Percentiles rank a stretch among this genome's conserved stretches.
These are phyloP conservation scores for Phytophthora pseudosyringae DNA, from an alignment of 352 stramenopile genomes.

Conservation along the genomic window DNA sequence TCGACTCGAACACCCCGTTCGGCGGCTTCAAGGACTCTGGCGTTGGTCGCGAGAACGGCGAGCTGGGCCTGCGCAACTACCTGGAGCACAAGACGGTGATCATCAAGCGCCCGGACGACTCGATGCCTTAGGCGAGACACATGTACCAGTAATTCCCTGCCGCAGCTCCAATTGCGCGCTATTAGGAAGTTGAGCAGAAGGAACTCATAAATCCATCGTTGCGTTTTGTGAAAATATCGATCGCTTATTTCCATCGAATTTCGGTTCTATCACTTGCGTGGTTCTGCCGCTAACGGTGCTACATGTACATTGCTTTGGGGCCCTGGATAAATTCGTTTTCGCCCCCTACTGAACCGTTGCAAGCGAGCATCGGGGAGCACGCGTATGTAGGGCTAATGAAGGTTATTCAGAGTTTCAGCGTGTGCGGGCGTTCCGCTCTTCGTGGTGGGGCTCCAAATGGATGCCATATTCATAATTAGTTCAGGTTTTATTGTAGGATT, in stretches of 20 bases:
- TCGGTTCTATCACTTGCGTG: no score
- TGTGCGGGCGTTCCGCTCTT: no score
- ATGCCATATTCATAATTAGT: no score
- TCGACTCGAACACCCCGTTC: constrained; percentile 86
- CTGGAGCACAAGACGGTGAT: constrained; percentile 80
- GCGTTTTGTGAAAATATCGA: constrained; percentile 9
- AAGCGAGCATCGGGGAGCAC: no score
- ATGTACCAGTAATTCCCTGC: constrained; percentile 17
- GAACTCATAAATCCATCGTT: constrained; percentile 21
- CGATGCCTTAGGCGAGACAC: constrained; percentile 29
- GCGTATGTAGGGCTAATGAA: no score
- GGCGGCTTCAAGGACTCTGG: constrained; percentile 89
- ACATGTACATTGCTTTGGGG: no score
- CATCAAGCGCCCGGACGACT: constrained; percentile 57
- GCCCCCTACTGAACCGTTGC: no score
- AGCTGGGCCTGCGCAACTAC: constrained; percentile 79
- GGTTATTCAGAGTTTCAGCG: no score
- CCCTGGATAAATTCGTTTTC: no score
- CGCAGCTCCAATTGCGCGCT: not conserved
- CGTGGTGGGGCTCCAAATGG: no score
- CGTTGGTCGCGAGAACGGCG: constrained; percentile 77
- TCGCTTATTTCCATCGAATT: not conserved
- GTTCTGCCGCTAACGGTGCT: no score
- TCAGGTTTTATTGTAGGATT: no score
- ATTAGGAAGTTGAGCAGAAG: constrained; percentile 17